These are phyloP conservation scores for Inosperma sp. DNA, from an alignment of 768 basidiomycete species.

Conservation along the genomic window DNA sequence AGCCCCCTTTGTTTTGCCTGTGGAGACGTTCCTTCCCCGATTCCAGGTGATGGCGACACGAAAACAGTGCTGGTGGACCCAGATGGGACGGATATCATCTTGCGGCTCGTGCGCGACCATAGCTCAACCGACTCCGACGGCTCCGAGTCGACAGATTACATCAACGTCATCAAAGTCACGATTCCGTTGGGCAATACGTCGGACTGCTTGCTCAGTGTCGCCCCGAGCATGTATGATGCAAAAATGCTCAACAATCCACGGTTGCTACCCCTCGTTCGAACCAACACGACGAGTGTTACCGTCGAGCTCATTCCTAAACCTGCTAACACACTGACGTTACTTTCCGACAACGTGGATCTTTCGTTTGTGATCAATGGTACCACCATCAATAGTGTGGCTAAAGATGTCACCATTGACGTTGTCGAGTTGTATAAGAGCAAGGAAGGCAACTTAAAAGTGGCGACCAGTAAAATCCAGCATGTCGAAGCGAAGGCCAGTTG, in stretches of 20 bases:
- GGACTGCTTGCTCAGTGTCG: background rate
- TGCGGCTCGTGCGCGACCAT: background rate
- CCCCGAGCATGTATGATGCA: background rate
- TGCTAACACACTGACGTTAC: background rate
- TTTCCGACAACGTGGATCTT: background rate
- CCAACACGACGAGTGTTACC: background rate
- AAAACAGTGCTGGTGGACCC: background rate
- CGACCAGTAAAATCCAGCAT: background rate
- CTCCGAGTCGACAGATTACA: background rate
- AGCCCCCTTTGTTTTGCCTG: background rate
- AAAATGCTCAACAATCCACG: background rate
- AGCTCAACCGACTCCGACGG: background rate
- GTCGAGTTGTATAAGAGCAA: background rate
- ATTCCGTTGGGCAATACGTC: background rate
- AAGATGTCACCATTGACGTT: background rate
- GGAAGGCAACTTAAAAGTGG: background rate
- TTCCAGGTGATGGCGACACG: background rate
- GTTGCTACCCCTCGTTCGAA: background rate
- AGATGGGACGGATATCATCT: background rate
- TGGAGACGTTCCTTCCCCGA: background rate
- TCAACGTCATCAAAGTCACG: background rate
- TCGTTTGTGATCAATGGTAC: background rate
- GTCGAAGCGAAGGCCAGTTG: background rate
- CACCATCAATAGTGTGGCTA: background rate
- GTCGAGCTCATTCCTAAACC: background rate